Evolutionary conservation across 2,329 filamentous ascomycete species (phyloP).

Genomic region (Trichoderma brevicompactum): DNA sequence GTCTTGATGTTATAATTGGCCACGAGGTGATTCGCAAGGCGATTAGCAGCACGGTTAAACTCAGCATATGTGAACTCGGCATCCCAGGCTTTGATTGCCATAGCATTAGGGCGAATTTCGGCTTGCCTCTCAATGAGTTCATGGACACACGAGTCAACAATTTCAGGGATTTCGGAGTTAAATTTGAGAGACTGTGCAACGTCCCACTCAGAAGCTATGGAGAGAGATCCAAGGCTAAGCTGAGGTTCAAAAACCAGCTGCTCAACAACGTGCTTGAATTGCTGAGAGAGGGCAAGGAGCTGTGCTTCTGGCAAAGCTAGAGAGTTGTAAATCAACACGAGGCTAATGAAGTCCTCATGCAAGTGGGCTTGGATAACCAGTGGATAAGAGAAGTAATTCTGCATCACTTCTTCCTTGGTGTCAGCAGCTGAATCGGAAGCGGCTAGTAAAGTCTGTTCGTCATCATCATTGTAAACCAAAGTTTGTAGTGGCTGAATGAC

Average conservation of each 20-base stretch:
- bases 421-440: not conserved
- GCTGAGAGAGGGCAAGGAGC: constrained; percentile 21
- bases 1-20: constrained; percentile 28
- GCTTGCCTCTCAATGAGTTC: constrained; percentile 28
- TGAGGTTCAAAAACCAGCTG: constrained; percentile 11
- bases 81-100: constrained; percentile 27
- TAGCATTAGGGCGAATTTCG: constrained; percentile 1
- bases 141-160: constrained; percentile 23
- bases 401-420: constrained; percentile 9
- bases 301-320: not conserved
- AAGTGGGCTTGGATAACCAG: constrained; percentile 23
- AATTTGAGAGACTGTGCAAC: constrained; percentile 17
- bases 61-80: constrained; percentile 47
- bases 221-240: constrained; percentile 4
- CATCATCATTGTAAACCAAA: not conserved
- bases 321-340: constrained; percentile 22
- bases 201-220: constrained; percentile 18
- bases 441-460: constrained; percentile 4
- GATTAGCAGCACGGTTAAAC: constrained; percentile 32
- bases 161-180: constrained; percentile 14
- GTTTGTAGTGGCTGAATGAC: constrained; percentile 30
- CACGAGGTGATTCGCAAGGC: constrained; percentile 30
- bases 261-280: constrained; percentile 25
- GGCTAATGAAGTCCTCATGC: constrained; percentile 13
- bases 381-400: constrained; percentile 28